phyloP scores from a whole-genome alignment of 208 protist genomes.

The Crithidia acanthocephali region DNA sequence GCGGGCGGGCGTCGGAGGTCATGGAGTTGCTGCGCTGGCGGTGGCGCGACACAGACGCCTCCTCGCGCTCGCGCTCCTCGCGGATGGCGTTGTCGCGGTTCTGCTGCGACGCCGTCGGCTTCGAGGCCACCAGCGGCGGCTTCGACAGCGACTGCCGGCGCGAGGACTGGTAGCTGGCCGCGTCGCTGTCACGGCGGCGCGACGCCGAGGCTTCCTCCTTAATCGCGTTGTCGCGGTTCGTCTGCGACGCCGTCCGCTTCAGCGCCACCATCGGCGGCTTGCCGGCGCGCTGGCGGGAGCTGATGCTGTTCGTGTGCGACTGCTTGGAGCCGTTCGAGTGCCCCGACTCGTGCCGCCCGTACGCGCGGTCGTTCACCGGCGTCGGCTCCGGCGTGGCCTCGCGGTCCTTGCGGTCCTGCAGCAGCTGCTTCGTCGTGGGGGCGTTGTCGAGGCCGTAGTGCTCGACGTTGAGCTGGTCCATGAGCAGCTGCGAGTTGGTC shows the following conservation, averaged over 20 bases:
- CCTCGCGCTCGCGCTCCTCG: conserved; percentile 34
- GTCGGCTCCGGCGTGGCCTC: conserved; percentile 37
- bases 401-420: conserved; percentile 55
- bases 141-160: conserved; percentile 54
- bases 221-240: conserved; percentile 31
- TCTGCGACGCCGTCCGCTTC: conserved; percentile 47
- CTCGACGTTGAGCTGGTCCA: conserved; percentile 77
- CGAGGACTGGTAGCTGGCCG: conserved; percentile 40
- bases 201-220: conserved; percentile 21
- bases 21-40: conserved; percentile 36
- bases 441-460: conserved; percentile 79
- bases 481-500: conserved; percentile 66
- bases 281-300: conserved; percentile 21
- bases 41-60: conserved; percentile 16
- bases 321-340: conserved; percentile 21
- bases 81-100: conserved; percentile 44
- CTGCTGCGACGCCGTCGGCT: conserved; percentile 56
- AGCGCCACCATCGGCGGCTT: conserved; percentile 45
- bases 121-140: conserved; percentile 55
- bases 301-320: conserved; percentile 32
- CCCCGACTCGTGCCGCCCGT: conserved; percentile 19
- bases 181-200: conserved; percentile 30
- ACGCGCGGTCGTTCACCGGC: conserved; percentile 29
- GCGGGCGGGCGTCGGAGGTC: conserved; percentile 20
- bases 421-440: conserved; percentile 56